phyloP scores from a whole-genome alignment of 257 asterid species.

The Mentha longifolia region DNA sequence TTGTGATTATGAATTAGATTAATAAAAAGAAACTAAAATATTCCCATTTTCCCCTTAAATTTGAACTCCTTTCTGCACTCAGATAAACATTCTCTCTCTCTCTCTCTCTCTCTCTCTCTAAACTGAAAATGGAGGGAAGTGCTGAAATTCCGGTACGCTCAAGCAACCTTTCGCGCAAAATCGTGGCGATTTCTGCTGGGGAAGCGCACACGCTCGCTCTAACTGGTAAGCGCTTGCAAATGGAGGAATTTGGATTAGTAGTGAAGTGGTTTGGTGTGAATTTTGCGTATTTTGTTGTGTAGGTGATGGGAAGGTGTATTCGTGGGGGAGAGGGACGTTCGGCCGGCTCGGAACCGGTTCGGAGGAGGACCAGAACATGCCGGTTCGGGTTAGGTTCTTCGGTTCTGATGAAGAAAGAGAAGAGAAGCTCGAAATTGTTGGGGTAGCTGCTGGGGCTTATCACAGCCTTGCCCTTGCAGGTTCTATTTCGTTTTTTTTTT shows the following conservation, averaged over 20 bases:
- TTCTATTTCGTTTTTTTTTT: slow-evolving; percentile 12
- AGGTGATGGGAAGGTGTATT: slow-evolving; percentile 86
- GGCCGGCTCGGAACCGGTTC: slow-evolving; percentile 90
- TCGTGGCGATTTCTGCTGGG: slow-evolving; percentile 64
- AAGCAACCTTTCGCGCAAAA: slow-evolving; percentile 51
- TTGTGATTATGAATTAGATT: background rate
- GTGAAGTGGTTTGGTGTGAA: background rate
- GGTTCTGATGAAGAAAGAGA: slow-evolving; percentile 48
- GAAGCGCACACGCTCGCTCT: slow-evolving; percentile 96
- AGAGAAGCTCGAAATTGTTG: slow-evolving; percentile 64
- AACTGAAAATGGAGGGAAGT: slow-evolving; percentile 39
- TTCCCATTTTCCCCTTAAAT: slow-evolving; percentile 1
- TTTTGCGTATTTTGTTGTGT: slow-evolving; percentile 2
- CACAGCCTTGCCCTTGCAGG: slow-evolving; percentile 96
- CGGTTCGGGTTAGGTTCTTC: slow-evolving; percentile 61
- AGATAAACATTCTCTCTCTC: background rate
- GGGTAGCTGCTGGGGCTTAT: slow-evolving; percentile 85
- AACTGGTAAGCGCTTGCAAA: slow-evolving; percentile 47
- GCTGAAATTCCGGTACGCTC: slow-evolving; percentile 18
- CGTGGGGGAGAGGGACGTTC: slow-evolving; percentile 95
- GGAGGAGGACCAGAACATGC: slow-evolving; percentile 61
- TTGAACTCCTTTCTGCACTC: background rate
- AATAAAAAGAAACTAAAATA: no score
- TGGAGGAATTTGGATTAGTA: background rate
- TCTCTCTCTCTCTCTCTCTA: background rate